Conservation (phyloP, 1,284 basidiomycete species). For the Moesziomyces parantarcticus region DNA sequence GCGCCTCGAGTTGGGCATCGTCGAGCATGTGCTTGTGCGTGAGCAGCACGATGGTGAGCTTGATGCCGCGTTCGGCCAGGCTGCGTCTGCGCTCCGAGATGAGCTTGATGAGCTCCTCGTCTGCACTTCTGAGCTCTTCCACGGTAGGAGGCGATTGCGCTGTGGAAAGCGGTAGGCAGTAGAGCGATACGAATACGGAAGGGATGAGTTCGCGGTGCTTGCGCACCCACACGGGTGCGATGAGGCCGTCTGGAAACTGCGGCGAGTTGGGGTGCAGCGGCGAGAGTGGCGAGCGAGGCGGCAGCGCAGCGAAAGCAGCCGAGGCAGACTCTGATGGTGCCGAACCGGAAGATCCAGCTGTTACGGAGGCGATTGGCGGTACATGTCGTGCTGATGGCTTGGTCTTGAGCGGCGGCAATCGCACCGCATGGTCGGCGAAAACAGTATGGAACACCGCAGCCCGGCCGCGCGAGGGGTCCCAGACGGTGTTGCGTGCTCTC, state of each 20-base stretch:
- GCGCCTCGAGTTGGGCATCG: slow-evolving; percentile 78
- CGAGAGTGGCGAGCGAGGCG: slow-evolving; percentile 83
- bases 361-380: slow-evolving; percentile 29
- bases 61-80: slow-evolving; percentile 86
- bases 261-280: slow-evolving; percentile 88
- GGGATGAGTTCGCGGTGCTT: slow-evolving; percentile 92
- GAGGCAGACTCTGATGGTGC: slow-evolving; percentile 12
- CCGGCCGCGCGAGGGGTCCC: slow-evolving; percentile 52
- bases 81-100: slow-evolving; percentile 81
- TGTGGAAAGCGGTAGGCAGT: slow-evolving; percentile 72
- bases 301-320: slow-evolving; percentile 47
- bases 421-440: slow-evolving; percentile 70
- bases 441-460: slow-evolving; percentile 57
- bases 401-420: slow-evolving; percentile 87
- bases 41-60: slow-evolving; percentile 93
- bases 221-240: slow-evolving; percentile 95
- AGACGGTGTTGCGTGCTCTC: slow-evolving; percentile 42
- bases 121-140: slow-evolving; percentile 69
- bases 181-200: slow-evolving; percentile 89
- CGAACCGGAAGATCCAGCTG: slow-evolving; percentile 61
- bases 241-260: slow-evolving; percentile 89
- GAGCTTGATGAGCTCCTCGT: slow-evolving; percentile 75
- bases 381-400: slow-evolving; percentile 69
- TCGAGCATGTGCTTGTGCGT: slow-evolving; percentile 78
- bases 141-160: neutral